phyloP scores from a whole-genome alignment of 768 basidiomycete species.

The Obba rivulosa region DNA sequence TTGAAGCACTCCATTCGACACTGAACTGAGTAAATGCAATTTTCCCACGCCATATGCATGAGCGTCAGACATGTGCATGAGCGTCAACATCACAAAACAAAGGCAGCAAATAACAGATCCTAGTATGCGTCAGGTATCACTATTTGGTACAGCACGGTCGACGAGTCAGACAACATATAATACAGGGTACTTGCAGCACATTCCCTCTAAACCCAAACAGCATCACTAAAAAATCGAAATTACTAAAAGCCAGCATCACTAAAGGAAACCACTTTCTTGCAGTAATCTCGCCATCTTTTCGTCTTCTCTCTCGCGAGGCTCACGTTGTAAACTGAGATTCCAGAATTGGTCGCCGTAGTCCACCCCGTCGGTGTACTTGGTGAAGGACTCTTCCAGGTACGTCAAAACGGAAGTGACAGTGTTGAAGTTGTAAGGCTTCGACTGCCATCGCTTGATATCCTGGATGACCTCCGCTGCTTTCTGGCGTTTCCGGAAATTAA shows the following conservation, averaged over 20 bases:
- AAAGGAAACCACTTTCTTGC: conserved; percentile 76
- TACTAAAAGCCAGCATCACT: not conserved
- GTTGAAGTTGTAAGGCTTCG: conserved; percentile 82
- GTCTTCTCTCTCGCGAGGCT: conserved; percentile 93
- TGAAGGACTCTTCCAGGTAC: conserved; percentile 77
- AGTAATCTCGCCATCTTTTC: conserved; percentile 92
- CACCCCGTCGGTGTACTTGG: conserved; percentile 59
- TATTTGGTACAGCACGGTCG: conserved; percentile 1
- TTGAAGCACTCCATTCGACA: too few species aligned
- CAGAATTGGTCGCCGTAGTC: conserved; percentile 78
- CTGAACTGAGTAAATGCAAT: too few species aligned
- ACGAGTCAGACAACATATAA: not conserved
- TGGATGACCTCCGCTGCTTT: conserved; percentile 95
- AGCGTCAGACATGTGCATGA: too few species aligned
- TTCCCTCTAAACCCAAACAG: not conserved
- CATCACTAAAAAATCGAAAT: not conserved
- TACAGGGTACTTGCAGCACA: conserved; percentile 1
- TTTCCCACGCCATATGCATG: too few species aligned
- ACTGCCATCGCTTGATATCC: conserved; percentile 96
- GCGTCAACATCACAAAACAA: too few species aligned
- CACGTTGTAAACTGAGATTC: conserved; percentile 78
- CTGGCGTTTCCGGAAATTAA: conserved; percentile 95
- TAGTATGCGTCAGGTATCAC: conserved; percentile 1
- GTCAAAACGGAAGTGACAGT: conserved; percentile 58
- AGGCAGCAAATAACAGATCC: too few species aligned